Evolutionary conservation across 1,284 basidiomycete genomes (phyloP).

Genomic region (Cutaneotrichosporon sp.): DNA sequence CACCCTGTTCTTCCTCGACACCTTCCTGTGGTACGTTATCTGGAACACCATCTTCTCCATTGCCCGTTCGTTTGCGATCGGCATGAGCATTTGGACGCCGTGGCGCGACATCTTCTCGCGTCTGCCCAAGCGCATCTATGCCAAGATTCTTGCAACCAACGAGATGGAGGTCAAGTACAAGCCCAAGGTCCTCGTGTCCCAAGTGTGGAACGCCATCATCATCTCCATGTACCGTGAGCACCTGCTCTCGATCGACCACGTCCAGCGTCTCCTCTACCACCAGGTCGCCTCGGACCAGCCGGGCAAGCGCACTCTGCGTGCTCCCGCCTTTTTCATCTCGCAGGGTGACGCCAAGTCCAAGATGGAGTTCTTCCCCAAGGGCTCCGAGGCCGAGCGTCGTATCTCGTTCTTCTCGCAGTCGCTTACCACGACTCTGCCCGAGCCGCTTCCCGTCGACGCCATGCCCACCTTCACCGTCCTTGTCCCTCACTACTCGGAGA

Average conservation of each 20-base stretch:
- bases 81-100: conserved; percentile 92
- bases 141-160: conserved; percentile 80
- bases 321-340: conserved; percentile 90
- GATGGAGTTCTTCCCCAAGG: conserved; percentile 87
- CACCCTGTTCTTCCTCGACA: conserved; percentile 91
- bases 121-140: conserved; percentile 88
- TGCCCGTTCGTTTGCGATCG: conserved; percentile 78
- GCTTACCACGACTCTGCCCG: conserved; percentile 80
- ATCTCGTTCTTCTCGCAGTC: conserved; percentile 97
- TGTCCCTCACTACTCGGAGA: conserved; percentile 93
- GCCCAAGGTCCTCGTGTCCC: conserved; percentile 93
- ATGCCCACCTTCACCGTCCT: conserved; percentile 97
- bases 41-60: conserved; percentile 95
- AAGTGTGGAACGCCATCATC: conserved; percentile 97
- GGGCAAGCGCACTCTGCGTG: conserved; percentile 78
- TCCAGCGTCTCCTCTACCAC: conserved; percentile 89
- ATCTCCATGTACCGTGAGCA: conserved; percentile 99
- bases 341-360: conserved; percentile 70
- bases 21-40: conserved; percentile 89
- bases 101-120: conserved; percentile 93
- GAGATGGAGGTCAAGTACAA: conserved; percentile 97
- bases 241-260: conserved; percentile 89
- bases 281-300: conserved; percentile 79
- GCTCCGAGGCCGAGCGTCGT: conserved; percentile 86
- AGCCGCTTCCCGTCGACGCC: conserved; percentile 83